These are phyloP conservation scores for Amoebophrya sp. DNA, from an alignment of 169 alveolate species.

Conservation along the genomic window DNA sequence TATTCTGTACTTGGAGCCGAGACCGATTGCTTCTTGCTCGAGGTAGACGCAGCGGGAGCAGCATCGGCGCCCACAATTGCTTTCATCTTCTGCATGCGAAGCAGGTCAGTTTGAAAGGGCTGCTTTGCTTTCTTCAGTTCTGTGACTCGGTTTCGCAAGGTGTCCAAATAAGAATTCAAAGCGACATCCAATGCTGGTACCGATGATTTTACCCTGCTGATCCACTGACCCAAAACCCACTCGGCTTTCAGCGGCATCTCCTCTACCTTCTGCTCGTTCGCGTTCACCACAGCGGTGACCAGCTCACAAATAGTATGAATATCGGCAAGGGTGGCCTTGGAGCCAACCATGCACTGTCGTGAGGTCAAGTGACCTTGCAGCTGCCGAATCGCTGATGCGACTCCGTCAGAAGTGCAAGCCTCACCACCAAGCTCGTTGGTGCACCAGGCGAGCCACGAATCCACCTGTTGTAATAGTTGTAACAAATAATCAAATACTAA, in stretches of 20 bases:
- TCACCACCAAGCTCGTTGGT: neutral
- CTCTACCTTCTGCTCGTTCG: neutral
- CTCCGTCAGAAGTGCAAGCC: too few relatives aligned
- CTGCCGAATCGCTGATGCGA: too few relatives aligned
- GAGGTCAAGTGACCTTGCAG: neutral
- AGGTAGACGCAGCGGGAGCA: neutral
- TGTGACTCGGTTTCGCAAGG: neutral
- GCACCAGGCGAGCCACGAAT: neutral
- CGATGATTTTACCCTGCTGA: neutral
- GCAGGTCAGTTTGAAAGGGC: neutral
- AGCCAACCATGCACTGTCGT: neutral
- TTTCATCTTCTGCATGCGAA: slow-evolving; percentile 17
- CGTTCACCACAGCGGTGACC: neutral
- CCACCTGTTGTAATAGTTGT: neutral
- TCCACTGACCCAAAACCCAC: neutral
- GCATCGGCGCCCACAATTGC: neutral
- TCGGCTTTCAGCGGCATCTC: neutral
- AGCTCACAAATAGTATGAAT: neutral
- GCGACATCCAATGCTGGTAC: neutral
- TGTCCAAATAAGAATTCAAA: neutral
- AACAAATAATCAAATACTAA: neutral
- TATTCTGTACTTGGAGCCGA: neutral
- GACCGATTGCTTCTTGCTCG: neutral
- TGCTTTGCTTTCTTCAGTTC: neutral
- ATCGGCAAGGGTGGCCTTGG: neutral